A percentile compares a stretch with the other conserved stretches of the same genome.
Evolutionary conservation across 2,329 filamentous ascomycete species (phyloP).

Genomic region (Stagonosporopsis chrysanthemi): DNA sequence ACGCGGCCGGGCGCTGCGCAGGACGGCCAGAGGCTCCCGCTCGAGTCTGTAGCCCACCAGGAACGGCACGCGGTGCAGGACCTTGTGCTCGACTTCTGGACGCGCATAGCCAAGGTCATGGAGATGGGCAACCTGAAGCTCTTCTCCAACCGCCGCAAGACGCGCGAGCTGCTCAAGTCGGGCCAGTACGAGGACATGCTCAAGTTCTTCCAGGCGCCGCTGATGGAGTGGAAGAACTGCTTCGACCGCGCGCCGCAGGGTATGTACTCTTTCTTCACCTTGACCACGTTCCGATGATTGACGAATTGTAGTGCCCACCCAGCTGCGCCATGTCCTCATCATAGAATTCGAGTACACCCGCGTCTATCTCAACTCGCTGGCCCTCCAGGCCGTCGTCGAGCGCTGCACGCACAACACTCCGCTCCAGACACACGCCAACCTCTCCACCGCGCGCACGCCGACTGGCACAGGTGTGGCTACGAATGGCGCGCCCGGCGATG

Average conservation of each 20-base stretch:
- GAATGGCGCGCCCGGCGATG: too few relatives aligned
- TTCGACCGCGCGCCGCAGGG: conserved; percentile 76
- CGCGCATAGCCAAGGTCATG: conserved; percentile 91
- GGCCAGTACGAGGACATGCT: conserved; percentile 84
- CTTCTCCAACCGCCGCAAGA: conserved; percentile 86
- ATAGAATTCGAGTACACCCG: conserved; percentile 97
- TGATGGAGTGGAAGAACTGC: conserved; percentile 80
- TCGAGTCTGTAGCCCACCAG: conserved; percentile 47
- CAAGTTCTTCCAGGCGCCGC: conserved; percentile 78
- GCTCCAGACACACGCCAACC: conserved; percentile 45
- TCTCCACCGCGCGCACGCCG: conserved; percentile 33
- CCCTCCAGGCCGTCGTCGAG: conserved; percentile 93
- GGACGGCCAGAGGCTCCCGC: conserved; percentile 46
- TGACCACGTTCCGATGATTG: too few relatives aligned
- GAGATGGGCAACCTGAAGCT: conserved; percentile 87
- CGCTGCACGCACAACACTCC: conserved; percentile 80
- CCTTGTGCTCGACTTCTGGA: conserved; percentile 81
- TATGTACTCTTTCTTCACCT: too few relatives aligned
- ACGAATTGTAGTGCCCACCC: too few relatives aligned
- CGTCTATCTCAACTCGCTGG: conserved; percentile 93
- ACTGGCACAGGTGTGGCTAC: too few relatives aligned
- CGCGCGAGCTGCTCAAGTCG: conserved; percentile 85
- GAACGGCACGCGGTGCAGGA: conserved; percentile 57
- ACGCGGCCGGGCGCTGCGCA: conserved; percentile 34
- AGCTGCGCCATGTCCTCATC: conserved; percentile 77